Conservation (phyloP, 2,329 filamentous ascomycete species). For the Botrytis elliptica region DNA sequence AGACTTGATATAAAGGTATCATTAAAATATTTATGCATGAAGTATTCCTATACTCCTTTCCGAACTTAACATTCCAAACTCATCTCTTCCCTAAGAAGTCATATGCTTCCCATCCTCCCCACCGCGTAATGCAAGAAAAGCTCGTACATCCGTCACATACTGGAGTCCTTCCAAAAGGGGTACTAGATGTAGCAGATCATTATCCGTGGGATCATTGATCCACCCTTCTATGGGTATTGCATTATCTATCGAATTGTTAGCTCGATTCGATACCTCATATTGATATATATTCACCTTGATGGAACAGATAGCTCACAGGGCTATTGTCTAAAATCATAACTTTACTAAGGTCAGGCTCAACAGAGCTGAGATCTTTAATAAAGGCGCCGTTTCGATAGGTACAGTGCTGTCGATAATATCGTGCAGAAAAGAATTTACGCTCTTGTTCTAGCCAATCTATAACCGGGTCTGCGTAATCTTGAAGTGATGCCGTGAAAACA, state of each 20-base stretch:
- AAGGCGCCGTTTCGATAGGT: slow-evolving; percentile 94
- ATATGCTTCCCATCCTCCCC: slow-evolving; percentile 69
- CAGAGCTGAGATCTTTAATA: slow-evolving; percentile 94
- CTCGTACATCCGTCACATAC: slow-evolving; percentile 93
- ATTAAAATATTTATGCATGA: slow-evolving; percentile 23
- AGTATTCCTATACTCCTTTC: slow-evolving; percentile 15
- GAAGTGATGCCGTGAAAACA: slow-evolving; percentile 93
- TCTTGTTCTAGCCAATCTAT: slow-evolving; percentile 98
- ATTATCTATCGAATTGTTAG: slow-evolving; percentile 65
- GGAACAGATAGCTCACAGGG: slow-evolving; percentile 96
- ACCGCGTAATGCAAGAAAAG: slow-evolving; percentile 81
- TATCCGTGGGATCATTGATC: slow-evolving; percentile 98
- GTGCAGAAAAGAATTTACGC: slow-evolving; percentile 89
- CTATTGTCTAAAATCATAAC: slow-evolving; percentile 99
- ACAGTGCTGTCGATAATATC: slow-evolving; percentile 97
- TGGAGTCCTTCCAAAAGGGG: slow-evolving; percentile 91
- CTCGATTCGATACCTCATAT: slow-evolving; percentile 4
- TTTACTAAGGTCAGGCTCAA: slow-evolving; percentile 94
- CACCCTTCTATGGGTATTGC: slow-evolving; percentile 98
- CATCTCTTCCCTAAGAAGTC: slow-evolving; percentile 22
- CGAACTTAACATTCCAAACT: slow-evolving; percentile 9
- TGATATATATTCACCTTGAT: slow-evolving; percentile 69
- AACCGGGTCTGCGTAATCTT: slow-evolving; percentile 97
- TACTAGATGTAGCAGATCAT: slow-evolving; percentile 87
- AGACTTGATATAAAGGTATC: slow-evolving; percentile 11